phyloP scores from a whole-genome alignment of 2,329 filamentous ascomycete species.

The Westerdykella sp. region DNA sequence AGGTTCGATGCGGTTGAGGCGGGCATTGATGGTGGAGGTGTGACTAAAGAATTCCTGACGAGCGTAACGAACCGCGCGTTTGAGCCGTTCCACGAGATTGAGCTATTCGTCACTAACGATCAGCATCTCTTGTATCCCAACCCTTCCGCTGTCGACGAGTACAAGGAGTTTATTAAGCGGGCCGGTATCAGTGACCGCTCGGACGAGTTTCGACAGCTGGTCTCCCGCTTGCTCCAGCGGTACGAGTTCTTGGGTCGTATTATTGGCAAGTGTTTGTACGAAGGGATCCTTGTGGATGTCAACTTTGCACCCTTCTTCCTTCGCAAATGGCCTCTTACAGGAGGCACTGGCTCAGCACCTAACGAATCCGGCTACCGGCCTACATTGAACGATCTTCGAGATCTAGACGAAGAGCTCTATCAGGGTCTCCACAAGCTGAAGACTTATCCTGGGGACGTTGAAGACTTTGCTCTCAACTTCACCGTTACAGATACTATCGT shows the following conservation, averaged over 20 bases:
- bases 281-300: slow-evolving; percentile 90
- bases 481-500: slow-evolving; percentile 69
- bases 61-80: slow-evolving; percentile 85
- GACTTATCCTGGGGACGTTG: slow-evolving; percentile 74
- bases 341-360: slow-evolving; percentile 55
- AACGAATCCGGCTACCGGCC: slow-evolving; percentile 72
- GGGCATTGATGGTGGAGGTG: slow-evolving; percentile 92
- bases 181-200: slow-evolving; percentile 49
- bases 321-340: slow-evolving; percentile 83
- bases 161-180: slow-evolving; percentile 52
- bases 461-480: slow-evolving; percentile 79
- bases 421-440: slow-evolving; percentile 77
- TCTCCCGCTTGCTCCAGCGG: slow-evolving; percentile 59
- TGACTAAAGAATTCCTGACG: slow-evolving; percentile 94
- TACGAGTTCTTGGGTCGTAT: slow-evolving; percentile 92
- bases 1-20: slow-evolving; percentile 81
- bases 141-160: slow-evolving; percentile 67
- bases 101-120: slow-evolving; percentile 76
- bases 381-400: slow-evolving; percentile 89
- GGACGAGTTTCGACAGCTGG: slow-evolving; percentile 50
- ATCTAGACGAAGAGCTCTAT: slow-evolving; percentile 86
- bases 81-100: slow-evolving; percentile 46
- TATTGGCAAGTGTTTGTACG: slow-evolving; percentile 94
- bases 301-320: slow-evolving; percentile 94
- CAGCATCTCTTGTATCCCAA: slow-evolving; percentile 87